Evolutionary conservation across 495 filamentous ascomycete species (phyloP).

Genomic region (Aspergillus leporis): DNA sequence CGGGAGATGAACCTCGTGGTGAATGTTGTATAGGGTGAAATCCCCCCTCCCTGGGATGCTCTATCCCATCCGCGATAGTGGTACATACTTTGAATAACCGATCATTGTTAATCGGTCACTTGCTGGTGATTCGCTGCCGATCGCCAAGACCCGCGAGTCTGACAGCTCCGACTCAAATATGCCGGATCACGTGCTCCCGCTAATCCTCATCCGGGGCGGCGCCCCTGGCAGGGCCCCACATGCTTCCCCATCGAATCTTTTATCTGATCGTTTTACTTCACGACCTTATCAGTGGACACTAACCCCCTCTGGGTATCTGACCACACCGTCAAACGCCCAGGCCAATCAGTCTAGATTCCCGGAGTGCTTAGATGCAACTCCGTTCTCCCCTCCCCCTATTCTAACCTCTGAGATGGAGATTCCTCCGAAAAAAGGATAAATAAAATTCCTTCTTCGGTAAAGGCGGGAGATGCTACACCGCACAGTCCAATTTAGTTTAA

Average conservation of each 20-base stretch:
- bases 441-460: not conserved
- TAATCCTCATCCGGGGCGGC: not conserved
- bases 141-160: not conserved
- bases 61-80: too few species aligned
- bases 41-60: too few species aligned
- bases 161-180: not conserved
- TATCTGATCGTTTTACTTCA: slow-evolving; percentile 17
- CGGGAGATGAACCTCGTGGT: not conserved
- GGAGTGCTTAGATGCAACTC: too few species aligned
- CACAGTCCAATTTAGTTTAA: slow-evolving; percentile 4
- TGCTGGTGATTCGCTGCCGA: not conserved
- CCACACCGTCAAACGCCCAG: not conserved
- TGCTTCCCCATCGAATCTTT: slow-evolving; percentile 1
- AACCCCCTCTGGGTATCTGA: not conserved
- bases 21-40: not conserved
- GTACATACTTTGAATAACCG: too few species aligned
- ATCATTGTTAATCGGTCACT: too few species aligned
- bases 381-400: not conserved
- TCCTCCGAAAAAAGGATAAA: not conserved
- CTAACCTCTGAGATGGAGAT: not conserved
- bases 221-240: slow-evolving; percentile 4
- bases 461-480: not conserved
- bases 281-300: not conserved
- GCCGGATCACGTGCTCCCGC: not conserved
- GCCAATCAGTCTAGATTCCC: not conserved